Conservation (phyloP, 371 early-diverging fungal species). For the Chytridium lagenaria region DNA sequence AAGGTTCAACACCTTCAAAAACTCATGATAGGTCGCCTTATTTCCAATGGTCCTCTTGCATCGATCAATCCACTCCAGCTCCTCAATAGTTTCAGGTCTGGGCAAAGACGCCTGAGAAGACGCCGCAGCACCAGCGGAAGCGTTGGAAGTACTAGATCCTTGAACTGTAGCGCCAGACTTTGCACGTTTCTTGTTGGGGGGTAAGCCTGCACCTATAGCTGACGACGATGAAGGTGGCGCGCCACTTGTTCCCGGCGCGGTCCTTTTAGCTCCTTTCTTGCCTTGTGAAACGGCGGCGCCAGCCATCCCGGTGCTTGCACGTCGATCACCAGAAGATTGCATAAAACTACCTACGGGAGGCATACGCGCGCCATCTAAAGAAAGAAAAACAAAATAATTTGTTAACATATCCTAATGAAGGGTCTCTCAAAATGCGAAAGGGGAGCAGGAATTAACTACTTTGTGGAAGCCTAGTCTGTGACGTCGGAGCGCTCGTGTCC, state of each 20-base stretch:
- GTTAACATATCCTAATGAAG: too few species aligned
- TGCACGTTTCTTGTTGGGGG: constrained; percentile 21
- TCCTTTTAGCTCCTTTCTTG: not conserved
- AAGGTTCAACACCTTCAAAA: constrained; percentile 95
- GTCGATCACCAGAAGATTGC: not conserved
- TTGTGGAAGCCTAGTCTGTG: not conserved
- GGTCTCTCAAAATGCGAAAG: too few species aligned
- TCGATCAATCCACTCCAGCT: constrained; percentile 90
- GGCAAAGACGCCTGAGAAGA: constrained; percentile 31
- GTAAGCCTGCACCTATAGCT: not conserved
- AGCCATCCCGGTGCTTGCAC: not conserved
- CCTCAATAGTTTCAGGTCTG: constrained; percentile 63
- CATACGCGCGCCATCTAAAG: not conserved
- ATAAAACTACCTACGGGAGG: constrained; percentile 27
- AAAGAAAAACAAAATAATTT: too few species aligned
- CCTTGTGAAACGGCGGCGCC: not conserved
- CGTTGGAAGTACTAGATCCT: not conserved
- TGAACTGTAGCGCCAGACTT: not conserved
- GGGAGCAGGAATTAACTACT: not conserved
- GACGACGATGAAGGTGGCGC: not conserved
- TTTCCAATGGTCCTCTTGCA: constrained; percentile 85
- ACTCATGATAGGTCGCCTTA: constrained; percentile 91
- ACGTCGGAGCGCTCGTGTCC: constrained; percentile 51
- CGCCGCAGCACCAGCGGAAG: constrained; percentile 9
- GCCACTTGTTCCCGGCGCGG: not conserved